phyloP scores from a whole-genome alignment of 1,284 basidiomycete genomes.

The Takashimella koratensis region DNA sequence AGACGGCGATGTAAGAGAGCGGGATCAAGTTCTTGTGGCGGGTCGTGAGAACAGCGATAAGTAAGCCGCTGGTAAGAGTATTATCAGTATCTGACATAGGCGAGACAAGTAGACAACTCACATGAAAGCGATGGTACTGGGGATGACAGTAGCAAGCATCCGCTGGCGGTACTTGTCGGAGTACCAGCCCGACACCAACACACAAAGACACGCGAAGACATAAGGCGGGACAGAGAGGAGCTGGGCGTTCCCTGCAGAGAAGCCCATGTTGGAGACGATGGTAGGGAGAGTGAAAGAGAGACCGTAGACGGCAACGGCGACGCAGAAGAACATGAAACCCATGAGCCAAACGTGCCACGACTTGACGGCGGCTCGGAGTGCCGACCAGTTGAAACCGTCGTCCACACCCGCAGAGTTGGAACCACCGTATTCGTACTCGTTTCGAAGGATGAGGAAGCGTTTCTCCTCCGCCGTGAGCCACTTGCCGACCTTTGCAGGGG shows the following conservation, averaged over 20 bases:
- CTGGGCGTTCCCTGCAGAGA: conserved; percentile 15
- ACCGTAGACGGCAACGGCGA: conserved; percentile 15
- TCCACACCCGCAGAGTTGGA: background rate
- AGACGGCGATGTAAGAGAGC: conserved; percentile 25
- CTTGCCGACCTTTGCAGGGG: conserved; percentile 9
- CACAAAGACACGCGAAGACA: conserved; percentile 21
- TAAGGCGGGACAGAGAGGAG: conserved; percentile 16
- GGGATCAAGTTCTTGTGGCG: conserved; percentile 18
- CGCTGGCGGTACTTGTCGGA: conserved; percentile 11
- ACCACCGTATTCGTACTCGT: conserved; percentile 21
- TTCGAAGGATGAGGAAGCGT: conserved; percentile 18
- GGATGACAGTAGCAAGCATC: conserved; percentile 6
- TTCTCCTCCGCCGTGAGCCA: conserved; percentile 21
- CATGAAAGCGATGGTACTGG: conserved; percentile 12
- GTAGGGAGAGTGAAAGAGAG: conserved; percentile 15
- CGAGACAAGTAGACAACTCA: conserved; percentile 1
- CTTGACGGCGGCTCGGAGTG: conserved; percentile 16
- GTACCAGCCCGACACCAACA: conserved; percentile 6
- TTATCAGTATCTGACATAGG: background rate
- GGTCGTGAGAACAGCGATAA: conserved; percentile 19
- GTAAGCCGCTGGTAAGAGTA: conserved; percentile 17
- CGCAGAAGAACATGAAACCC: conserved; percentile 15
- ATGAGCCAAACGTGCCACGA: conserved; percentile 21
- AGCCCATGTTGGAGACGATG: conserved; percentile 21
- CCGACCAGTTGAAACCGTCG: conserved; percentile 2